Conservation (phyloP, 1,284 basidiomycete species). For the Cutaneotrichosporon sp. region DNA sequence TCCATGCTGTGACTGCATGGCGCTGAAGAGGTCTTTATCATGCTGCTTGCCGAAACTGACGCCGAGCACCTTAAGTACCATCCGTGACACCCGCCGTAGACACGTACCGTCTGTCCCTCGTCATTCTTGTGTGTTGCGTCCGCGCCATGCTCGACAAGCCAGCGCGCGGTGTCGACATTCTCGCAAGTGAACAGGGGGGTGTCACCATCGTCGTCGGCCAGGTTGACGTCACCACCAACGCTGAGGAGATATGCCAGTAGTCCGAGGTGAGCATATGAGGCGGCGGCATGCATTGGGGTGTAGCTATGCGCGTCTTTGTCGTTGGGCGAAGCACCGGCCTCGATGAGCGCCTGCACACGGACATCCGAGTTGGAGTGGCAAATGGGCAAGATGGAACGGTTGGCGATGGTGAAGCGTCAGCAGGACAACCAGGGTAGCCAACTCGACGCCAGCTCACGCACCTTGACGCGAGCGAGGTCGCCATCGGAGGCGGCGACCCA, state of each 20-base stretch:
- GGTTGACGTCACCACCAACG: constrained; percentile 77
- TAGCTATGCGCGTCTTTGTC: constrained; percentile 71
- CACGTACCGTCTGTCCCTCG: constrained; percentile 69
- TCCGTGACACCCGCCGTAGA: no score
- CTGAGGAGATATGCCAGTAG: constrained; percentile 73
- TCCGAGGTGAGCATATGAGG: constrained; percentile 76
- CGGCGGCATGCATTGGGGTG: constrained; percentile 93
- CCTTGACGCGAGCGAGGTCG: constrained; percentile 55
- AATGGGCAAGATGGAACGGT: neutral
- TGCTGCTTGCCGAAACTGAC: no score
- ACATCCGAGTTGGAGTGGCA: neutral
- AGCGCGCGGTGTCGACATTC: constrained; percentile 67
- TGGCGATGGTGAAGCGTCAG: neutral
- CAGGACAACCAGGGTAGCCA: no score
- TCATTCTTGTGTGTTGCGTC: constrained; percentile 59
- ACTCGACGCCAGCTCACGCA: no score
- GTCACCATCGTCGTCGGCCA: constrained; percentile 79
- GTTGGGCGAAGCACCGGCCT: constrained; percentile 68
- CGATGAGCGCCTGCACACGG: constrained; percentile 43
- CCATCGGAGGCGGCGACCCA: constrained; percentile 90
- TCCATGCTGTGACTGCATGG: no score
- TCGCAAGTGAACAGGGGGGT: constrained; percentile 90
- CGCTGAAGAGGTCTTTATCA: no score
- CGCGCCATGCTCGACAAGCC: constrained; percentile 77
- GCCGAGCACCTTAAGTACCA: no score